Evolutionary conservation across 768 basidiomycete genomes (phyloP).

Genomic region (Cystobasidium tubakii): DNA sequence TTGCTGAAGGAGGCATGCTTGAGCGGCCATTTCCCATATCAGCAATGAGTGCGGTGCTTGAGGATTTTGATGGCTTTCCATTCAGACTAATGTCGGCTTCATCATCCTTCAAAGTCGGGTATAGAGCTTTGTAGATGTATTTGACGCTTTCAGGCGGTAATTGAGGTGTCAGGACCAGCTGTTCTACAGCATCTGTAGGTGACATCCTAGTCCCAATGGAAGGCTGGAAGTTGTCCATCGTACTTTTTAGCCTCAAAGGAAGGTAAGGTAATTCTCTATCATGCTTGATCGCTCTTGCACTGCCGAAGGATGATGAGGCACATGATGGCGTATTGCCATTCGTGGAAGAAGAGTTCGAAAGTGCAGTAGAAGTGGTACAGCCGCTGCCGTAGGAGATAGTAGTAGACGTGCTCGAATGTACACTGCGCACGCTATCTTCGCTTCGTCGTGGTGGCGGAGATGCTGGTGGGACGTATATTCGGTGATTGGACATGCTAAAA

Average conservation of each 20-base stretch:
- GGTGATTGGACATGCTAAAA: not conserved
- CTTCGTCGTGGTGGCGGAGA: slow-evolving; percentile 6
- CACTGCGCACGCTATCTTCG: slow-evolving; percentile 20
- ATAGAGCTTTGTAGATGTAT: not conserved
- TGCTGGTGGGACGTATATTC: not conserved
- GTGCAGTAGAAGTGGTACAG: not conserved
- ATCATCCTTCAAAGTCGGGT: not conserved
- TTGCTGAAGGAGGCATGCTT: not conserved
- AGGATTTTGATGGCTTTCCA: not conserved
- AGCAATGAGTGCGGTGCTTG: not conserved
- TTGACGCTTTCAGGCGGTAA: slow-evolving; percentile 2
- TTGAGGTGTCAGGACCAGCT: not conserved
- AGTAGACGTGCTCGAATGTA: not conserved
- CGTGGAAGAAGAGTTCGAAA: not conserved
- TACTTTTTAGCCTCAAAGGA: not conserved
- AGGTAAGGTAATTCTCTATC: not conserved
- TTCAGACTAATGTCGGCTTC: not conserved
- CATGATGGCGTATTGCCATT: not conserved
- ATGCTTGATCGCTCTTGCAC: not conserved
- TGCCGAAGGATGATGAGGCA: not conserved
- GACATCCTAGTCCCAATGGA: not conserved
- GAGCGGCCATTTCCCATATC: not conserved
- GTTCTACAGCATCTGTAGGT: not conserved
- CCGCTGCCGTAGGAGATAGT: not conserved
- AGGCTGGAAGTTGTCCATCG: not conserved